Evolutionary conservation across 345 rosid genomes (phyloP).

Genomic region (Ricinus communis): DNA sequence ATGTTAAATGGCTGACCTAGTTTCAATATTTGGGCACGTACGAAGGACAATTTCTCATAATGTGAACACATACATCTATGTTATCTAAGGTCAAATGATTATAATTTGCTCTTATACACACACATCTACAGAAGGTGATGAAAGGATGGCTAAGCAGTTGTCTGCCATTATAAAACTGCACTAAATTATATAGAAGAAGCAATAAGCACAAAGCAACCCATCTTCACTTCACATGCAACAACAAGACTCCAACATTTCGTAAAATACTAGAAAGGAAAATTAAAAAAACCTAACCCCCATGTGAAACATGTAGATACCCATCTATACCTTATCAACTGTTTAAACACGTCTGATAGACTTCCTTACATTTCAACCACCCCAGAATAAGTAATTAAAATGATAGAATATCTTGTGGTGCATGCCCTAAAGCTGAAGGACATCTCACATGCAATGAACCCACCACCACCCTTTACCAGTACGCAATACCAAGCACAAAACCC

Average conservation of each 20-base stretch:
- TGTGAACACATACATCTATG: not conserved
- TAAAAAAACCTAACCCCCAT: slow-evolving; percentile 14
- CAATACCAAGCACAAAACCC: not conserved
- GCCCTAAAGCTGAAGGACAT: slow-evolving; percentile 19
- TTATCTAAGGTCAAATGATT: not conserved
- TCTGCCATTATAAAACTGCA: not conserved
- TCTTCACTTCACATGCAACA: too few species aligned
- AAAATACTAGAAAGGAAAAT: too few species aligned
- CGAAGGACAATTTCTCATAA: too few species aligned
- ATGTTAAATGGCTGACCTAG: too few species aligned
- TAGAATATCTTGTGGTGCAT: not conserved
- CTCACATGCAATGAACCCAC: slow-evolving; percentile 26
- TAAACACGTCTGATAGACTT: not conserved
- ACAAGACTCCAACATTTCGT: too few species aligned
- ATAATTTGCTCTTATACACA: too few species aligned
- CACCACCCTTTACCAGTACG: not conserved
- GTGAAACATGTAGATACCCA: slow-evolving; percentile 19
- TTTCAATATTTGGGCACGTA: too few species aligned
- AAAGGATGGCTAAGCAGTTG: not conserved
- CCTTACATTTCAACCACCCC: slow-evolving; percentile 11
- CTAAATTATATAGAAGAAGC: too few species aligned
- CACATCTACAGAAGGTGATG: not conserved
- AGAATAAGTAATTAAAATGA: not conserved
- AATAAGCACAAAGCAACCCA: too few species aligned
- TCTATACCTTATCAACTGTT: too few species aligned